phyloP scores from a whole-genome alignment of 2,329 filamentous ascomycete genomes.

The Venturia carpophila region DNA sequence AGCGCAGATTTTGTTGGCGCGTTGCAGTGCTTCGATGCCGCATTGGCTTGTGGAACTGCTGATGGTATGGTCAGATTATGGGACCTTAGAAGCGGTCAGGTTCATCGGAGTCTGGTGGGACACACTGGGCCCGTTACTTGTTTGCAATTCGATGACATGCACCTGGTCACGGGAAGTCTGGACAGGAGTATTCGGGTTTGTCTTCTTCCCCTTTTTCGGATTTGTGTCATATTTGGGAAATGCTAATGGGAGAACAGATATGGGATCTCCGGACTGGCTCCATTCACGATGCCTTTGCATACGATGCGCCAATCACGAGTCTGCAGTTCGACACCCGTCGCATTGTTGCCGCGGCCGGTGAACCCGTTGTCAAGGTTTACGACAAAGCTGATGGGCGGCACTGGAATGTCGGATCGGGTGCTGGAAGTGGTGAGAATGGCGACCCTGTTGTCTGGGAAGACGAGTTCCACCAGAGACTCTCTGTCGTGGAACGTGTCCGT shows the following conservation, averaged over 20 bases:
- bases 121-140: slow-evolving; percentile 93
- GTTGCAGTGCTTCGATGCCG: slow-evolving; percentile 90
- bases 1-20: slow-evolving; percentile 89
- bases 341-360: slow-evolving; percentile 83
- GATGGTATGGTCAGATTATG: slow-evolving; percentile 95
- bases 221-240: not conserved
- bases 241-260: slow-evolving; percentile 52
- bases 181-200: slow-evolving; percentile 91
- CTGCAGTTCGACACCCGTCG: slow-evolving; percentile 95
- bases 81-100: slow-evolving; percentile 93
- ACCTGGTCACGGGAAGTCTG: slow-evolving; percentile 84
- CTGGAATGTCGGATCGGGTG: slow-evolving; percentile 88
- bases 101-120: slow-evolving; percentile 91
- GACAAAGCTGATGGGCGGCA: slow-evolving; percentile 93
- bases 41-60: slow-evolving; percentile 89
- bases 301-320: slow-evolving; percentile 81
- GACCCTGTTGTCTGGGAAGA: slow-evolving; percentile 54
- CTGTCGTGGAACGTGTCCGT: slow-evolving; percentile 69
- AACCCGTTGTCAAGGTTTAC: slow-evolving; percentile 94
- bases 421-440: not conserved
- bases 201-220: slow-evolving; percentile 22
- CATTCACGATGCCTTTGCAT: slow-evolving; percentile 92
- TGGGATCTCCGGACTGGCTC: slow-evolving; percentile 97
- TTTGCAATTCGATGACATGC: slow-evolving; percentile 91
- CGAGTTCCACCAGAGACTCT: slow-evolving; percentile 48